Evolutionary conservation across 1,139 yeast genomes (phyloP), one percentile per base, ranked within the genome.

Genomic region (Geotrichum macrosporum): DNA sequence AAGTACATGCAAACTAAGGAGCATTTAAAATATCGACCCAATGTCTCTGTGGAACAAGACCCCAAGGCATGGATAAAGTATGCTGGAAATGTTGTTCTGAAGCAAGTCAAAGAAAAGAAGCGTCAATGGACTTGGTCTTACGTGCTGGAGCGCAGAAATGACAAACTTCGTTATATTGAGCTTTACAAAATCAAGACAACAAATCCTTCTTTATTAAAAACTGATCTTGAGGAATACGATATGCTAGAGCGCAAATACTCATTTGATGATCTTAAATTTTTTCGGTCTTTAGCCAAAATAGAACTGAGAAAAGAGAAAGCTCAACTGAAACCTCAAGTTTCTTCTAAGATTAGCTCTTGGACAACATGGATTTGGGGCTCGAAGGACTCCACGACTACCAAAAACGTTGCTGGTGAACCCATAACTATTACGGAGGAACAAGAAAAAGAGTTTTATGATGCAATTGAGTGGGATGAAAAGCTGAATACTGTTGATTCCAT

Each of bases 91-190:
- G 80, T 86, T 16, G 83, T 92, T 2, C 68, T 78, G 44, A 72
- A 79, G 50, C 96, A 88, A 62, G 81, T 92, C 31, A 95, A 84
- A 56, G 92, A 86, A 53, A 78, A 75, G 56, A 79, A 85, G 59
- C 76, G 80, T 54, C 80, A 77, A 58, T 86, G 96, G 94, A 80
- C 88, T 33, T 94, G 98, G 98, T 92, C 75, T 1, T 76, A 77
- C 59, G 78, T 92, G 55, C 77, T 76, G 44, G 74, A 72, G 50
- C 75, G 95, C 58, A 71, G 94, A 53, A 84, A 84, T 50, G 80
- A 84, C 58, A 72, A 96, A 57, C 75, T 73, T 49, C 66, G 71
- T 1, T 92, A 94, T 63, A 73, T 84, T 13, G 65, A 63, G n/a
- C 68, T 86, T 1, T 89, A 89, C 84, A 82, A 78, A 56, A 70